Evolutionary conservation across 495 filamentous ascomycete genomes (phyloP).

Genomic region (Symbiotaphrina buchneri): DNA sequence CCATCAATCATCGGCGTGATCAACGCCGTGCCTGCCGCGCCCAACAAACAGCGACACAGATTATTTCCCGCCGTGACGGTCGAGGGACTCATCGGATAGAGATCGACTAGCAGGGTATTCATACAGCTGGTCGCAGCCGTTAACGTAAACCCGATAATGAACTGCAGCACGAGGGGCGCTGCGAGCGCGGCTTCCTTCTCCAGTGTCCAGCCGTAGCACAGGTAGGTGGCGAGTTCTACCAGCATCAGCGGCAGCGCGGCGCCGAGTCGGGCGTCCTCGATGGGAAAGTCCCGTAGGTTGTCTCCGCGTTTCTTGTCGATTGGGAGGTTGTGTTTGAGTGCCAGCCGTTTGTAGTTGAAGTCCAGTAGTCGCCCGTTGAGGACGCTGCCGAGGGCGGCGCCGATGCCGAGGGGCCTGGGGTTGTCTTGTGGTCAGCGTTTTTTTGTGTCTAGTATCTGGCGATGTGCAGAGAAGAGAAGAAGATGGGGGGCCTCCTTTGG

Average conservation of each 20-base stretch:
- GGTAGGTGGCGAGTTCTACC: conserved; percentile 17
- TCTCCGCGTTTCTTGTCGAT: conserved; percentile 25
- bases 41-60: conserved; percentile 19
- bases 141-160: conserved; percentile 27
- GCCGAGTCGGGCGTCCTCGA: conserved; percentile 38
- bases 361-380: conserved; percentile 35
- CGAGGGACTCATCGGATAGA: conserved; percentile 20
- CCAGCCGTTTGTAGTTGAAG: conserved; percentile 24
- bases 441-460: not conserved
- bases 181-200: conserved; percentile 20
- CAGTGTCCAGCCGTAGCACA: conserved; percentile 36
- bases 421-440: conserved; percentile 25
- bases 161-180: conserved; percentile 29
- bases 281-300: conserved; percentile 32
- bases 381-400: conserved; percentile 44
- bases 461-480: not conserved
- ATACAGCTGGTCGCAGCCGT: conserved; percentile 26
- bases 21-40: conserved; percentile 19
- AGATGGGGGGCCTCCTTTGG: not conserved
- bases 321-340: conserved; percentile 27
- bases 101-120: conserved; percentile 15
- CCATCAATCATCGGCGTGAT: conserved; percentile 18
- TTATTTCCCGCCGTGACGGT: conserved; percentile 25
- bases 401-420: conserved; percentile 16
- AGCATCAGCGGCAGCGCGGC: conserved; percentile 24